Evolutionary conservation across 495 filamentous ascomycete genomes (phyloP), one percentile per base, ranked within the genome.

Genomic region (Ramalina intermedia): DNA sequence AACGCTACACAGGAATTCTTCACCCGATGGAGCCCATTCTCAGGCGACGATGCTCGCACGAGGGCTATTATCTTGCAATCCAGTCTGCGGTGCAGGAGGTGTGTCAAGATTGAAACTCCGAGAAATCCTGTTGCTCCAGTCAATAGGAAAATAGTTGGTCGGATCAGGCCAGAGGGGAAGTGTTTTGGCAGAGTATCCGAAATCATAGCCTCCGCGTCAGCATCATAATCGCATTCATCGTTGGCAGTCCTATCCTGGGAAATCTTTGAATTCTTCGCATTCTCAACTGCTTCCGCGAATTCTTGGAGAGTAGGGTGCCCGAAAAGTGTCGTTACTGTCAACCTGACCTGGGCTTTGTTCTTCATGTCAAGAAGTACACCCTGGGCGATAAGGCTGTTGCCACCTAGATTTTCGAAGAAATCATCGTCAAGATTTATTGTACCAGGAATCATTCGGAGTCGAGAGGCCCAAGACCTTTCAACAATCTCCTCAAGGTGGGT

Each of bases 51-150:
- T 68, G 67, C 23, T 12, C 90, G 81, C 5, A 96, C 85, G 46
- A 87, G 82, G 3, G 79, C 77, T 42, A 93, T 74, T n/a, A 95
- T 73, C 58, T 76, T 82, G 5, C 78, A 66, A 3, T 56, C 63
- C 1, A 67, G 61, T 27, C 66, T 69, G 35, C 83, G 71, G 12
- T 71, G 69, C 0, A 95, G 70, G 9, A 95, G 62, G 26, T 94
- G 85, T 16, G 67, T 72, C 6, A 96, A 69, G 20, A 96, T 74
- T 52, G 84, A 89, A 0, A 84, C 79, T 20, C 91, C 91, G 6
- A 96, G 63, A 69, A 95, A 96, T 8, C 90, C 90, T 29, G 91
- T 96, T 0, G 84, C 87, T 27, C 90, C 91, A 13, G 91, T 96
- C 6, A 96, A 69, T 59, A 98, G 82, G 17, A 90, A 68, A 0